A percentile compares a stretch with the other conserved stretches of the same genome.
Conservation (phyloP, 106 monocot genomes). For the Iris macrosiphon region DNA sequence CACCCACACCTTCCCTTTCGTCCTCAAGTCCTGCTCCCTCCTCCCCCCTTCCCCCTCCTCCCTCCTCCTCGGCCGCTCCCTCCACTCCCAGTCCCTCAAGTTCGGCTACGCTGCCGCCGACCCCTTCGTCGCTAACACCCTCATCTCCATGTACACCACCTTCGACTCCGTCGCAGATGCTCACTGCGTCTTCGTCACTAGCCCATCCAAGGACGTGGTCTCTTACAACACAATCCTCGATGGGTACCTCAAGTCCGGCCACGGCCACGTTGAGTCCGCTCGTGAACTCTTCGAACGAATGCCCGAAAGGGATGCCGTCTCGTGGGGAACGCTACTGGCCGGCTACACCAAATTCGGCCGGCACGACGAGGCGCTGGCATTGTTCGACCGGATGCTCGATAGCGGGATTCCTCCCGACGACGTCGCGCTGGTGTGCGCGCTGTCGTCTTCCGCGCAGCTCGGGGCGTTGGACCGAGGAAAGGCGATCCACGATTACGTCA, state of each 20-base stretch:
- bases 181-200: constrained; percentile 12
- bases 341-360: constrained; percentile 17
- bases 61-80: constrained; percentile 11
- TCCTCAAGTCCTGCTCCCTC: constrained; percentile 23
- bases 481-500: constrained; percentile 34
- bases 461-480: constrained; percentile 35
- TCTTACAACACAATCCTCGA: constrained; percentile 39
- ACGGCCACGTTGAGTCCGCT: constrained; percentile 4
- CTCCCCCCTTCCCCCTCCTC: neutral
- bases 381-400: constrained; percentile 35
- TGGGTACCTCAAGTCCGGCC: constrained; percentile 25
- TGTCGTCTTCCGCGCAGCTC: constrained; percentile 44
- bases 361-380: constrained; percentile 15
- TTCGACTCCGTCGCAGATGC: constrained; percentile 16
- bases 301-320: constrained; percentile 30
- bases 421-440: constrained; percentile 28
- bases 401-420: constrained; percentile 28
- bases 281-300: constrained; percentile 45
- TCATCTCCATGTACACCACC: constrained; percentile 33
- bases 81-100: constrained; percentile 27
- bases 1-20: constrained; percentile 52
- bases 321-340: constrained; percentile 50
- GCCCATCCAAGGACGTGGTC: constrained; percentile 23
- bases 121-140: constrained; percentile 28
- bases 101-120: constrained; percentile 17